A percentile compares a stretch with the other conserved stretches of the same genome.
Evolutionary conservation across 164 flowering plant genomes (phyloP).

Genomic region (Platanus orientalis): DNA sequence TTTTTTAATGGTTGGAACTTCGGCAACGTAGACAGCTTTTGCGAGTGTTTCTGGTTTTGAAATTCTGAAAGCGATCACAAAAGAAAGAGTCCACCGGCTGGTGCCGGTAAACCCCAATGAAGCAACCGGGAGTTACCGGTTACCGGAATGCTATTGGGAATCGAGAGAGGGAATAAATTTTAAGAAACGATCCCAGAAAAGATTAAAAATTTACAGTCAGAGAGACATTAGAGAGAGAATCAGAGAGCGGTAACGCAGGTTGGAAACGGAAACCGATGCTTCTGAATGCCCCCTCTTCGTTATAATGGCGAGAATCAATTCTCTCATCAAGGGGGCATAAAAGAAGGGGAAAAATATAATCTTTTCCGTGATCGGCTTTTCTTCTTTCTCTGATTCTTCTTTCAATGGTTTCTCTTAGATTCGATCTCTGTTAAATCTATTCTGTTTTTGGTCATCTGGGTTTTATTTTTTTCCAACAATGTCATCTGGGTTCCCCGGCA

Average conservation of each 20-base stretch:
- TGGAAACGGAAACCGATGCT: slow-evolving; percentile 3
- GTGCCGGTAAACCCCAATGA: neutral
- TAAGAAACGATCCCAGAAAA: neutral
- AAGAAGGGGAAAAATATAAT: neutral
- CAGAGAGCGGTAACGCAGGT: neutral
- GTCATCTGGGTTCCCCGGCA: slow-evolving; percentile 38
- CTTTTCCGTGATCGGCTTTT: too few relatives aligned
- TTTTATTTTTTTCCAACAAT: neutral
- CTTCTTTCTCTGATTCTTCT: neutral
- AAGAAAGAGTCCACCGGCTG: neutral
- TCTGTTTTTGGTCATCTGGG: neutral
- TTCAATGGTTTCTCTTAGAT: slow-evolving; percentile 1
- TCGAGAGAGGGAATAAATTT: neutral
- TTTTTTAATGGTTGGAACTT: neutral
- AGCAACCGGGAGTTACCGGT: slow-evolving; percentile 10
- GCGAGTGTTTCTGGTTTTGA: neutral
- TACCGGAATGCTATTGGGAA: neutral
- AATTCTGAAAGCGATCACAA: neutral
- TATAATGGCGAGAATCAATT: neutral
- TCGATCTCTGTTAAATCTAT: neutral
- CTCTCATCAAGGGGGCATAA: neutral
- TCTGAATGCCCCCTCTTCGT: neutral
- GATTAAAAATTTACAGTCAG: neutral
- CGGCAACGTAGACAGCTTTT: neutral
- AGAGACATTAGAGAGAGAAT: neutral